Base-by-base conservation (phyloP, 495 filamentous ascomycete genomes). In the Penicillium dipodomyicola region DNA sequence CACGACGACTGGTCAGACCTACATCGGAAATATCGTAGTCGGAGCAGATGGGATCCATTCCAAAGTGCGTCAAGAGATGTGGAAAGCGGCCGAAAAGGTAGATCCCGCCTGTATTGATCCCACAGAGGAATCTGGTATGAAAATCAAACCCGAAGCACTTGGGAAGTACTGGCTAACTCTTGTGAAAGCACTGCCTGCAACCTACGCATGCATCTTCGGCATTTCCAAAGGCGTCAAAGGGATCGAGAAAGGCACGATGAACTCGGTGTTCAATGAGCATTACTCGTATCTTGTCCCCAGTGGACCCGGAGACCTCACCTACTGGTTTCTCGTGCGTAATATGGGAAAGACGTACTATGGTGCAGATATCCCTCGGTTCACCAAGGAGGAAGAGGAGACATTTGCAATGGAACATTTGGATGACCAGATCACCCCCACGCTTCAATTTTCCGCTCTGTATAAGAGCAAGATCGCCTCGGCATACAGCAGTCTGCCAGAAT, bases 41-140 rank as follows among this genome's bases (percentile, higher is more conserved):
- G 81, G 80, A 0, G 72, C 73, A n/a, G 82, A 84, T 53, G 82
- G 80, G 0, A 71, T 80, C 29, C 74, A 79, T 54, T 78, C 74
- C 49, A 65, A 57, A 25, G 74, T 76, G 8, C 65, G 79, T 15
- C 50, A 63, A 44, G 70, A 77, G 54, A 78, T 84, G 70, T 69
- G 73, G 59, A 56, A 68, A 10, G 60, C 69, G 49, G 70, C 65
- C 5, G 43, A 68, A 27, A 57, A 64, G 29, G n/a, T 55, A 5
- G 58, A 66, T 49, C 54, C 57, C 22, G 37, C 43, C n/a, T 64
- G 67, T 60, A 27, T 54, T 56, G 61, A 64, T 47, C 59, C 56
- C 8, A 39, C 25, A 14, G 66, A 69, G 30, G 39, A 62, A 41
- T 39, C 63, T 19, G 46, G 65, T 68, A 47, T 19, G 54, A 12